Percentiles rank a stretch among this genome's conserved stretches.
These are phyloP conservation scores for Novymonas esmeraldas DNA, from an alignment of 208 protist genomes.

Conservation along the genomic window DNA sequence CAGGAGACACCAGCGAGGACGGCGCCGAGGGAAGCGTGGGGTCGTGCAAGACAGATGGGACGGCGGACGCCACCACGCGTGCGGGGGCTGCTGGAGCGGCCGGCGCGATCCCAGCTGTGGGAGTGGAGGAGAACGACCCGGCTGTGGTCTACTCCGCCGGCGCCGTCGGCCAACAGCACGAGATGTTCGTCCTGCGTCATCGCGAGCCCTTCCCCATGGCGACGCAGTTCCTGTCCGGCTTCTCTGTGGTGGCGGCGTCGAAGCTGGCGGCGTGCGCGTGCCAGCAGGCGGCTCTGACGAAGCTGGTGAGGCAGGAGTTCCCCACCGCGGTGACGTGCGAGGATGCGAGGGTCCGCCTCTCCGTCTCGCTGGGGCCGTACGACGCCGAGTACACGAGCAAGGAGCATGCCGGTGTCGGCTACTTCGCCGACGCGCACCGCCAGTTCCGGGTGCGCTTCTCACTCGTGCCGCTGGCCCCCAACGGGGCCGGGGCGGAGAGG, in stretches of 20 bases:
- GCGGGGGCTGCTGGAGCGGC: not conserved
- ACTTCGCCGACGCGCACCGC: conserved; percentile 63
- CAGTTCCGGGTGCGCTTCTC: conserved; percentile 56
- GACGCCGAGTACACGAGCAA: conserved; percentile 44
- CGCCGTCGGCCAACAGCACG: conserved; percentile 48
- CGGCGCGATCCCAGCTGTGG: not conserved
- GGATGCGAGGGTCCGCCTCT: conserved; percentile 60
- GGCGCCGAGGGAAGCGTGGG: too few species aligned
- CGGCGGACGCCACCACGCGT: not conserved
- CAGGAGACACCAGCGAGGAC: too few species aligned
- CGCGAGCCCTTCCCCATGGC: conserved; percentile 47
- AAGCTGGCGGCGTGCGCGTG: conserved; percentile 28
- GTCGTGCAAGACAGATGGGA: not conserved
- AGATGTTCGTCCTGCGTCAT: conserved; percentile 66
- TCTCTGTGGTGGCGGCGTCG: conserved; percentile 16
- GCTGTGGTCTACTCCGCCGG: conserved; percentile 56
- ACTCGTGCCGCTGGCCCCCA: conserved; percentile 18
- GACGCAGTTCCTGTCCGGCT: conserved; percentile 43
- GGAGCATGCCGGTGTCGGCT: conserved; percentile 33
- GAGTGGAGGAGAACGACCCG: conserved; percentile 15
- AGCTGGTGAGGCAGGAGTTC: conserved; percentile 28
- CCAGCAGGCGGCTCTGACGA: conserved; percentile 22
- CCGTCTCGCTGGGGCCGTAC: conserved; percentile 51
- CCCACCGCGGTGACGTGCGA: conserved; percentile 38
- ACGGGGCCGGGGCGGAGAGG: conserved; percentile 13